A percentile compares a stretch with the other conserved stretches of the same genome.
Conservation (phyloP, 805 yeast species). For the Candida odintsovae region DNA sequence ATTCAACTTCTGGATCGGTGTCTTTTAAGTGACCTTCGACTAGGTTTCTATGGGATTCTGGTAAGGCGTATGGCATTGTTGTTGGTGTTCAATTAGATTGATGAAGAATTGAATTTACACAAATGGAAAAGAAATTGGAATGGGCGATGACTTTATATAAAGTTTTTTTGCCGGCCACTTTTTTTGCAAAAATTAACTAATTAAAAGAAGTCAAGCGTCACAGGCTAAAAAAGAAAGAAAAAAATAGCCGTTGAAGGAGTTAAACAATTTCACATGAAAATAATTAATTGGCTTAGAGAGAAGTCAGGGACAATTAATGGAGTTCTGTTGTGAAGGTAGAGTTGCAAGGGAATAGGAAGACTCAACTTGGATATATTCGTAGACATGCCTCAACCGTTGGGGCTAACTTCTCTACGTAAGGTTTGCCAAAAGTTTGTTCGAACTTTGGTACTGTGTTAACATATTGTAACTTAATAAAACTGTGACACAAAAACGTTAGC, state of each 20-base stretch:
- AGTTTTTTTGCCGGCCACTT: not conserved
- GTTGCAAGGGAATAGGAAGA: not conserved
- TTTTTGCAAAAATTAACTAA: not conserved
- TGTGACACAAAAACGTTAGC: not conserved
- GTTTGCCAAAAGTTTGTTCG: not conserved
- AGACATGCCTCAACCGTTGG: not conserved
- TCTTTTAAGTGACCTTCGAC: conserved; percentile 54
- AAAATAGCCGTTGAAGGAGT: not conserved
- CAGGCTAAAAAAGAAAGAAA: not conserved
- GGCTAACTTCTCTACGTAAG: too few species aligned
- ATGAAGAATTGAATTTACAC: not conserved
- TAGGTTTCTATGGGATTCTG: conserved; percentile 58
- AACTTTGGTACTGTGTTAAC: too few species aligned
- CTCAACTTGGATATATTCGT: not conserved
- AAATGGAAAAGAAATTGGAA: not conserved
- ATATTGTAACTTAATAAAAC: too few species aligned
- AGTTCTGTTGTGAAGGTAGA: not conserved
- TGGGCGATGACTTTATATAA: not conserved
- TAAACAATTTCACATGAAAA: not conserved
- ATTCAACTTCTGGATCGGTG: conserved; percentile 80
- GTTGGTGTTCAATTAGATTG: not conserved
- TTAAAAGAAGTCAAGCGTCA: not conserved
- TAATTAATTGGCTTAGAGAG: not conserved
- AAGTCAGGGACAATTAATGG: not conserved
- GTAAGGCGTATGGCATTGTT: conserved; percentile 56